Percentiles rank a stretch among this genome's conserved stretches.
Conservation (phyloP, 2,329 filamentous ascomycete species). For the Xylaria sp. region DNA sequence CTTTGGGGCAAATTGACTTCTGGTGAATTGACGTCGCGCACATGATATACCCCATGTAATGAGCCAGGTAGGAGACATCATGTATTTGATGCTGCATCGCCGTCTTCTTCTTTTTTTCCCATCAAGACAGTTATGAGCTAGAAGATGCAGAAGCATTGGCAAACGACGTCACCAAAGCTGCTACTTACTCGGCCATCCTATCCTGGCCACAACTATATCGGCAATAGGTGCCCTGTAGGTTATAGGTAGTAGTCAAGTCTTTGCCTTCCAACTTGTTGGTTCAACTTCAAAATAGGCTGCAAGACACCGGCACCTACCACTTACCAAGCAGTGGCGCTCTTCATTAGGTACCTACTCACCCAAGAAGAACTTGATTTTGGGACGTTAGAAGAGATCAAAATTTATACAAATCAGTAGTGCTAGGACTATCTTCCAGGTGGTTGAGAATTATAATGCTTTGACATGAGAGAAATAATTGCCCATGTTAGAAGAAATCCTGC, state of each 20-base stretch:
- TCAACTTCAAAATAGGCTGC: too few relatives aligned
- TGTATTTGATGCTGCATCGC: slow-evolving; percentile 16
- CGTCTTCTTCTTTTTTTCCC: not conserved
- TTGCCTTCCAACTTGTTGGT: not conserved
- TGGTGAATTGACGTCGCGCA: slow-evolving; percentile 19
- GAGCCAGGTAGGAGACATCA: not conserved
- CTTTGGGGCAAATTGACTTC: not conserved
- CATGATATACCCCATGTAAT: not conserved
- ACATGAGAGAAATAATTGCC: too few relatives aligned
- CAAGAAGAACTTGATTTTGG: too few relatives aligned
- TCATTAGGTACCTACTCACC: too few relatives aligned
- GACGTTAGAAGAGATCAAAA: too few relatives aligned
- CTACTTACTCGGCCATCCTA: not conserved
- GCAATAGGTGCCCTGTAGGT: not conserved
- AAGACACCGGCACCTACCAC: too few relatives aligned
- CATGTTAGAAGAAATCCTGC: too few relatives aligned
- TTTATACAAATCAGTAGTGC: not conserved
- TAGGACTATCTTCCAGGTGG: not conserved
- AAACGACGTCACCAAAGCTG: slow-evolving; percentile 6
- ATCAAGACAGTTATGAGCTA: not conserved
- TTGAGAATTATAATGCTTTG: not conserved
- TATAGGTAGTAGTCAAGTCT: not conserved
- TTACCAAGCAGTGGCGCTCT: too few relatives aligned
- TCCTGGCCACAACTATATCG: not conserved
- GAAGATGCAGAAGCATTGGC: not conserved